Evolutionary conservation across 1,284 basidiomycete genomes (phyloP).

Genomic region (Ustilago trichophora): DNA sequence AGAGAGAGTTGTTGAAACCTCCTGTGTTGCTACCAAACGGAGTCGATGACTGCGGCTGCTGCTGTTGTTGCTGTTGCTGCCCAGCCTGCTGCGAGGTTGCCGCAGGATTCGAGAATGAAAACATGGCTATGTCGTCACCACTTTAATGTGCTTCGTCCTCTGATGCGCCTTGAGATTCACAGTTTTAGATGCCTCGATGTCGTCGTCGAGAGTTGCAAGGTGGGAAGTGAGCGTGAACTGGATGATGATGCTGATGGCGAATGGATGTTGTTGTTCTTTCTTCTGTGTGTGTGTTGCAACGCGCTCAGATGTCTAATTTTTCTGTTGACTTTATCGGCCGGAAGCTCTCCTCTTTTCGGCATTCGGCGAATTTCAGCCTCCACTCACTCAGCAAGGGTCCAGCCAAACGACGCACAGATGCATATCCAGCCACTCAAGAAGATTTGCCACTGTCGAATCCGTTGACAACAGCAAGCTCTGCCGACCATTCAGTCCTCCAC

Average conservation of each 20-base stretch:
- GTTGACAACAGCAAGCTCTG: too few relatives aligned
- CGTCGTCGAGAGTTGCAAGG: too few relatives aligned
- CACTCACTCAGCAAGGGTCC: conserved; percentile 7
- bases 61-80: conserved; percentile 24
- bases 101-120: conserved; percentile 32
- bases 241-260: too few relatives aligned
- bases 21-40: conserved; percentile 22
- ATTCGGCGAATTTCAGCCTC: conserved; percentile 2
- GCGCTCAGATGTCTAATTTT: conserved; percentile 14
- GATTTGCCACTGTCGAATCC: conserved; percentile 10
- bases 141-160: too few relatives aligned
- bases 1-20: conserved; percentile 29
- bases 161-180: too few relatives aligned
- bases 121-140: conserved; percentile 9
- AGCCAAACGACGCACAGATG: not conserved
- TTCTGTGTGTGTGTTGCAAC: conserved; percentile 2
- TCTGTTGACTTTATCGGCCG: too few relatives aligned
- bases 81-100: conserved; percentile 26
- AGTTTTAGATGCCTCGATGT: too few relatives aligned
- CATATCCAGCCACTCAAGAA: too few relatives aligned
- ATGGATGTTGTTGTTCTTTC: conserved; percentile 21
- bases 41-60: conserved; percentile 30
- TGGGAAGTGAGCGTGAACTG: too few relatives aligned
- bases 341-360: too few relatives aligned
- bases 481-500: too few relatives aligned